phyloP scores from a whole-genome alignment of 495 filamentous ascomycete species.

The Chaetomidium leptoderma region DNA sequence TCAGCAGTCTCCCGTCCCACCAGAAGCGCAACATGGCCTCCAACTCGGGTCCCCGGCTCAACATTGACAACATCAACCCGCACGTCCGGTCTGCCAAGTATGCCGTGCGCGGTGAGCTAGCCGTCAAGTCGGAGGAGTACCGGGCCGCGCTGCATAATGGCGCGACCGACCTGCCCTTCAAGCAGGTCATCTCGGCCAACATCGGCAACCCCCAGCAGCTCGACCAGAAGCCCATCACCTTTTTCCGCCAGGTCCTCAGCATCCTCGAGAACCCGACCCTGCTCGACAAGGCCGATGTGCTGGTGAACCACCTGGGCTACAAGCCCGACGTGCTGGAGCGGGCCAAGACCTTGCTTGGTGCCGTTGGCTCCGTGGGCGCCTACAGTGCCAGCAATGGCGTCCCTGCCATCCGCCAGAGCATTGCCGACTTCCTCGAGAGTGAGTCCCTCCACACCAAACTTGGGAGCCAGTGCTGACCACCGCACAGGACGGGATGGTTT shows the following conservation, averaged over 20 bases:
- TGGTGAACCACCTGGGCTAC: constrained; percentile 68
- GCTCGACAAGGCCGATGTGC: constrained; percentile 69
- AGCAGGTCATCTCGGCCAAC: constrained; percentile 89
- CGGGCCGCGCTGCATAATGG: constrained; percentile 58
- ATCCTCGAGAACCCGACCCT: constrained; percentile 84
- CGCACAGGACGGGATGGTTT: constrained; percentile 75
- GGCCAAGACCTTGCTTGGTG: constrained; percentile 69
- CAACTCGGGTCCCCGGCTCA: constrained; percentile 52
- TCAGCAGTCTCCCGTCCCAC: constrained; percentile 9
- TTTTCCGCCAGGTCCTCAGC: constrained; percentile 96
- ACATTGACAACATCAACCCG: constrained; percentile 85
- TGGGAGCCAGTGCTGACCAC: background rate
- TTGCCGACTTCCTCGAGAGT: constrained; percentile 90
- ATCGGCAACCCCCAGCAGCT: constrained; percentile 99
- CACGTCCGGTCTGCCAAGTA: constrained; percentile 82
- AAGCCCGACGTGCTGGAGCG: constrained; percentile 83
- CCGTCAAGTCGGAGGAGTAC: constrained; percentile 84
- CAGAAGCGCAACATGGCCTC: constrained; percentile 35
- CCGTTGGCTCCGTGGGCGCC: constrained; percentile 87
- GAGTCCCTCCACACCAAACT: constrained; percentile 19
- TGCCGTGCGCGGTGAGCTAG: constrained; percentile 93
- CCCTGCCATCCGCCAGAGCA: constrained; percentile 75
- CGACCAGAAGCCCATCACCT: constrained; percentile 97
- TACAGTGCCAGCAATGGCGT: constrained; percentile 93
- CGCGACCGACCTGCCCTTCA: constrained; percentile 70